Base-by-base conservation (phyloP, 768 basidiomycete species). In the Suillus placidus region DNA sequence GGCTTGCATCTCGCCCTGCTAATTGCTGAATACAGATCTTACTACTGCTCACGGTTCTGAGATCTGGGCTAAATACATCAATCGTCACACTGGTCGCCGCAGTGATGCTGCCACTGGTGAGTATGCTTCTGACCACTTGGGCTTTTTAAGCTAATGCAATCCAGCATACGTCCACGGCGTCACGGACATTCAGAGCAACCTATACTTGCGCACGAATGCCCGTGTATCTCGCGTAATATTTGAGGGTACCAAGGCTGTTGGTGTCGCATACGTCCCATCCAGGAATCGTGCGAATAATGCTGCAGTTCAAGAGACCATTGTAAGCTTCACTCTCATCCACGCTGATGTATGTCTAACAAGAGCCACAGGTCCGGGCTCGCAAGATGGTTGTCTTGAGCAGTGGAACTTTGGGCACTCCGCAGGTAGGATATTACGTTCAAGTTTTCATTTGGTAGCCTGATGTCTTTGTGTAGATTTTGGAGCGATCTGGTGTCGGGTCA, bases 11-110 rank as follows among this genome's bases (percentile, higher is more conserved):
- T 18, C 14, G 32, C 6, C 12, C 30, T 26, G 57, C 49, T 37
- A 26, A 71, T n/a, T 57, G 23, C 2, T 54, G 23, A 60, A 55
- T 47, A 23, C 63, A 83, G 89, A 89, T 74, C 80, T 88, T 47
- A 76, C 80, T 61, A 87, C 88, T 30, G 73, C 84, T 35, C 86
- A 90, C 69, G 88, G 80, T 30, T 83, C 88, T 63, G 89, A 90
- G 74, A 87, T 89, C 64, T 90, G 88, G 89, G 88, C 88, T 60
- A 90, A 91, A 73, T 91, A 90, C 72, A 88, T 91, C 81, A 89
- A 89, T 76, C 83, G 87, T 69, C 85, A 89, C 71, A 90, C 88
- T 42, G 89, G 89, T 65, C 80, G 89, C 67, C 87, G 88, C 60
- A 88, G 87, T 66, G 89, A 91, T 68, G 88, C 89, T 57, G 88